A percentile compares a stretch with the other conserved stretches of the same genome.
Conservation (phyloP, 2,329 filamentous ascomycete species). For the Colletotrichum sp. region DNA sequence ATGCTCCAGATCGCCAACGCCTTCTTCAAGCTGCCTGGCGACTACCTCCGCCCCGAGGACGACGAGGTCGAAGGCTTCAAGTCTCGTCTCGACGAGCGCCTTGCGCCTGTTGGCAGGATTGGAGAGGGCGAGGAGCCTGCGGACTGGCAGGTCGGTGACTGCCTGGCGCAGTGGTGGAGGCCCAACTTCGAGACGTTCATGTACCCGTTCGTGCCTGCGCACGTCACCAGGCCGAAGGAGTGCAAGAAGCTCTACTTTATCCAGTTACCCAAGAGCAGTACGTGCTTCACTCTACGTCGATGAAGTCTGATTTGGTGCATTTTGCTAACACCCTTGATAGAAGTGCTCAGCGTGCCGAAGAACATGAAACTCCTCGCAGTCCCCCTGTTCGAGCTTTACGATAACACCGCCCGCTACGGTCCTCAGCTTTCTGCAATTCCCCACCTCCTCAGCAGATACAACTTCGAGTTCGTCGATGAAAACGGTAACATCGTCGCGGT, state of each 20-base stretch:
- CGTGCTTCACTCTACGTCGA: conserved; percentile 30
- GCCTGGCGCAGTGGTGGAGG: conserved; percentile 96
- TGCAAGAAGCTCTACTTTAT: conserved; percentile 99
- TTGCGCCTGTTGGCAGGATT: conserved; percentile 88
- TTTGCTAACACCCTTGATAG: conserved; percentile 49
- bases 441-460: conserved; percentile 91
- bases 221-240: conserved; percentile 96
- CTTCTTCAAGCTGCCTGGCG: conserved; percentile 98
- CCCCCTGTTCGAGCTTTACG: conserved; percentile 96
- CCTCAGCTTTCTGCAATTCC: conserved; percentile 96
- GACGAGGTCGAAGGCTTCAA: conserved; percentile 97
- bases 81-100: conserved; percentile 84
- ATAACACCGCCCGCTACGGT: conserved; percentile 93
- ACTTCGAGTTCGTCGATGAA: conserved; percentile 98
- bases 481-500: conserved; percentile 84
- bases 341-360: conserved; percentile 95
- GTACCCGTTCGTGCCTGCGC: conserved; percentile 97
- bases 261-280: conserved; percentile 89
- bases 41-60: conserved; percentile 88
- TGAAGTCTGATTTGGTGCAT: too few species aligned
- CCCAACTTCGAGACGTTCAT: conserved; percentile 99
- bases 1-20: conserved; percentile 99
- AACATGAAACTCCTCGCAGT: conserved; percentile 99
- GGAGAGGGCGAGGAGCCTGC: conserved; percentile 83
- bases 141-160: conserved; percentile 95